Conservation (phyloP, 2,329 filamentous ascomycete species). For the Sporothrix schenckii region DNA sequence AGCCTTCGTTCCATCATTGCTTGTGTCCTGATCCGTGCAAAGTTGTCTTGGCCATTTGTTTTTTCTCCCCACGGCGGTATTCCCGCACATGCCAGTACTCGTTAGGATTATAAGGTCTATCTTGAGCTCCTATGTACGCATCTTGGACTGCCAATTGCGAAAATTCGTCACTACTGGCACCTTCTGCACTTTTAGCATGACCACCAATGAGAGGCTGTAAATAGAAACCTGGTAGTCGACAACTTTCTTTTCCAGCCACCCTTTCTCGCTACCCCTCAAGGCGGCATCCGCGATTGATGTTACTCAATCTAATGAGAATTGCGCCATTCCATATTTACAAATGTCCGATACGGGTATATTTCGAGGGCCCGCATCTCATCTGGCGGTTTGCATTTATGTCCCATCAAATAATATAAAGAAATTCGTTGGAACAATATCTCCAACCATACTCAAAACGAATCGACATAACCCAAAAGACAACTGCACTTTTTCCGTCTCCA, state of each 20-base stretch:
- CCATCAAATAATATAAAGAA: not conserved
- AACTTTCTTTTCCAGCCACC: not conserved
- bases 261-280: not conserved
- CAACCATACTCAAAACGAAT: not conserved
- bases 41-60: not conserved
- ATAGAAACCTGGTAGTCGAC: not conserved
- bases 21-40: no score
- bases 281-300: not conserved
- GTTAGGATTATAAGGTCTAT: no score
- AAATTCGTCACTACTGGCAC: not conserved
- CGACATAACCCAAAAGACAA: no score
- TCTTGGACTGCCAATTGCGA: not conserved
- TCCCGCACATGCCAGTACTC: no score
- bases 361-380: not conserved
- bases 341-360: not conserved
- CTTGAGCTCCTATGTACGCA: not conserved
- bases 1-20: no score
- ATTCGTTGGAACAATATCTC: not conserved
- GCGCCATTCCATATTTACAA: constrained; percentile 12
- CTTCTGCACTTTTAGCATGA: not conserved
- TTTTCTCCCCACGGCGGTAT: not conserved
- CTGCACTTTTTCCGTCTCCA: no score
- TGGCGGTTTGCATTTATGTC: not conserved
- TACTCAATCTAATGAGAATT: constrained; percentile 15
- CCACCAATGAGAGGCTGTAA: not conserved